Evolutionary conservation across 495 filamentous ascomycete genomes (phyloP).

Genomic region (Xylaria longipes): DNA sequence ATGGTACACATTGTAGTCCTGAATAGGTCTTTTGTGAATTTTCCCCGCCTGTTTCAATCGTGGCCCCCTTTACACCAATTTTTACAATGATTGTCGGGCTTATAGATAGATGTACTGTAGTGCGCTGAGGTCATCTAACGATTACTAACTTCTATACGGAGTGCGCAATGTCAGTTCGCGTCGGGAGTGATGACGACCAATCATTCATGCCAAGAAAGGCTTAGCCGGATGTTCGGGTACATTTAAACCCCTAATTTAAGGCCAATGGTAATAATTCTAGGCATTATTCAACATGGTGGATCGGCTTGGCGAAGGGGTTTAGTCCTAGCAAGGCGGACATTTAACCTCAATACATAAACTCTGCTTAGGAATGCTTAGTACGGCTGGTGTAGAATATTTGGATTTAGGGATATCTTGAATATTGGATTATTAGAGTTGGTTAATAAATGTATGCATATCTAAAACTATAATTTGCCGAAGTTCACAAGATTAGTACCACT

Average conservation of each 20-base stretch:
- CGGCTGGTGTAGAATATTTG: neutral
- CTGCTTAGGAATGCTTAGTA: neutral
- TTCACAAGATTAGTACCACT: neutral
- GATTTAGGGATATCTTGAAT: neutral
- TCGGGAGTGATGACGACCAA: constrained; percentile 23
- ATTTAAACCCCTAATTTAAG: neutral
- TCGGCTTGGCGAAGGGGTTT: neutral
- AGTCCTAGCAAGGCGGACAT: neutral
- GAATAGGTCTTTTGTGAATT: neutral
- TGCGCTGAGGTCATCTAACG: constrained; percentile 16
- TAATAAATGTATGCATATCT: neutral
- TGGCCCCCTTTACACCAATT: neutral
- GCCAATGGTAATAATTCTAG: neutral
- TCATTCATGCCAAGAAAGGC: constrained; percentile 30
- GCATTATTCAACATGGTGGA: neutral
- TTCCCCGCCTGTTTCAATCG: neutral
- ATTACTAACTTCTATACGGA: neutral
- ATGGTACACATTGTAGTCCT: neutral
- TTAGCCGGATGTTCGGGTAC: constrained; percentile 27
- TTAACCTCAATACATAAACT: neutral
- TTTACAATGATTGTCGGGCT: neutral
- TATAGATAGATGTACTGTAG: neutral
- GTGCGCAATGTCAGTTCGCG: neutral
- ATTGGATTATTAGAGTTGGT: neutral
- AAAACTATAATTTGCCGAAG: neutral